phyloP scores from a whole-genome alignment of 768 basidiomycete species.

The Hypholoma fasciculare region DNA sequence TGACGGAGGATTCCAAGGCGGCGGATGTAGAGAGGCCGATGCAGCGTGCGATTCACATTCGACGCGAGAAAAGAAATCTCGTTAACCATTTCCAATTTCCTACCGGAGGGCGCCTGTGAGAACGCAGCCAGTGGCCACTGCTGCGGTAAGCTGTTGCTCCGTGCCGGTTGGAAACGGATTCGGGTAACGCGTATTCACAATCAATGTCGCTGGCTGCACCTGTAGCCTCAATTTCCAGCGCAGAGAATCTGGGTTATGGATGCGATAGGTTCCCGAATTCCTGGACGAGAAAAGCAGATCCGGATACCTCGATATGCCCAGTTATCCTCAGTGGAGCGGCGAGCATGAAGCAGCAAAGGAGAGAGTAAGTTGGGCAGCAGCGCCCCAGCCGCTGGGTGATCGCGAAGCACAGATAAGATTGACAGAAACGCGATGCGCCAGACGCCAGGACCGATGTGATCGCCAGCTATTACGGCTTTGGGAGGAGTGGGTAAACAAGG shows the following conservation, averaged over 20 bases:
- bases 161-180: constrained; percentile 1
- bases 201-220: neutral
- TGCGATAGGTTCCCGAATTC: no score
- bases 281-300: no score
- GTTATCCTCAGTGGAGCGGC: no score
- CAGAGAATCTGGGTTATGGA: no score
- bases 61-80: constrained; percentile 4
- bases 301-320: no score
- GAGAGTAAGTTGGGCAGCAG: no score
- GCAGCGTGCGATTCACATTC: constrained; percentile 11
- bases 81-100: neutral
- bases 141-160: neutral
- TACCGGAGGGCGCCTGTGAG: constrained; percentile 4
- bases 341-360: no score
- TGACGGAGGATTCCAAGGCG: constrained; percentile 1
- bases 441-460: neutral
- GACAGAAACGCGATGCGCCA: neutral
- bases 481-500: no score
- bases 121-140: neutral
- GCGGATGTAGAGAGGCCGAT: constrained; percentile 10
- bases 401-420: neutral
- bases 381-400: no score
- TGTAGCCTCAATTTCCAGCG: no score
- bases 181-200: neutral
- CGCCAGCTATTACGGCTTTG: neutral